Evolutionary conservation across 2,329 filamentous ascomycete genomes (phyloP).

Genomic region (Rhinocladiella mackenziei): DNA sequence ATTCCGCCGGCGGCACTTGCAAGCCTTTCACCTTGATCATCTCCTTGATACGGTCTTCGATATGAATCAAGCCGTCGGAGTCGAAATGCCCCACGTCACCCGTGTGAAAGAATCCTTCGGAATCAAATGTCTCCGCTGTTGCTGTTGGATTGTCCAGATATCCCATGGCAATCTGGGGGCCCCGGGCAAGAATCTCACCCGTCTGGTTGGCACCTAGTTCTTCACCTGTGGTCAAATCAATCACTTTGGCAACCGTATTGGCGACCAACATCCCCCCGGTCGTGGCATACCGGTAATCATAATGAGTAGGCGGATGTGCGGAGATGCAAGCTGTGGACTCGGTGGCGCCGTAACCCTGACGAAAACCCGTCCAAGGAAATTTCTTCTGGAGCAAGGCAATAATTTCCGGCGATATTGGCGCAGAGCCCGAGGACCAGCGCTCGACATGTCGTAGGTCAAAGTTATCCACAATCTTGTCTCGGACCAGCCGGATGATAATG

Average conservation of each 20-base stretch:
- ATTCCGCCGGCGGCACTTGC: constrained; percentile 59
- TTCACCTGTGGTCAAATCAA: constrained; percentile 48
- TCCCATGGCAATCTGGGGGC: constrained; percentile 75
- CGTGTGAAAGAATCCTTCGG: constrained; percentile 55
- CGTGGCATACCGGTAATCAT: constrained; percentile 56
- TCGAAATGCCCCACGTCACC: constrained; percentile 64
- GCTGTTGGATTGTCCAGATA: constrained; percentile 71
- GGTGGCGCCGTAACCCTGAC: constrained; percentile 68
- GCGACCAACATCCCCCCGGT: constrained; percentile 47
- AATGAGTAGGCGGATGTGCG: constrained; percentile 54
- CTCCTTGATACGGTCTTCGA: constrained; percentile 42
- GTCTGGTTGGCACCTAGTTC: constrained; percentile 47
- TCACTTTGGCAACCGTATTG: constrained; percentile 56
- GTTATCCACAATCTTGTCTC: constrained; percentile 48
- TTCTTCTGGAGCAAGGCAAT: constrained; percentile 53
- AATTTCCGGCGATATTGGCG: constrained; percentile 56
- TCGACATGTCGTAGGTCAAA: constrained; percentile 52
- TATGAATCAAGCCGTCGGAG: constrained; percentile 50
- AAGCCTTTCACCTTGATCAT: constrained; percentile 61
- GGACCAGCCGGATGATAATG: constrained; percentile 59
- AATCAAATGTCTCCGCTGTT: constrained; percentile 65
- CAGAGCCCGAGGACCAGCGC: constrained; percentile 58
- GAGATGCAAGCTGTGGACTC: constrained; percentile 62
- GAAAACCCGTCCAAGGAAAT: constrained; percentile 59
- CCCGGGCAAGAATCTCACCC: constrained; percentile 65